Conservation (phyloP, 768 basidiomycete species). For the Hydnomerulius pinastri region DNA sequence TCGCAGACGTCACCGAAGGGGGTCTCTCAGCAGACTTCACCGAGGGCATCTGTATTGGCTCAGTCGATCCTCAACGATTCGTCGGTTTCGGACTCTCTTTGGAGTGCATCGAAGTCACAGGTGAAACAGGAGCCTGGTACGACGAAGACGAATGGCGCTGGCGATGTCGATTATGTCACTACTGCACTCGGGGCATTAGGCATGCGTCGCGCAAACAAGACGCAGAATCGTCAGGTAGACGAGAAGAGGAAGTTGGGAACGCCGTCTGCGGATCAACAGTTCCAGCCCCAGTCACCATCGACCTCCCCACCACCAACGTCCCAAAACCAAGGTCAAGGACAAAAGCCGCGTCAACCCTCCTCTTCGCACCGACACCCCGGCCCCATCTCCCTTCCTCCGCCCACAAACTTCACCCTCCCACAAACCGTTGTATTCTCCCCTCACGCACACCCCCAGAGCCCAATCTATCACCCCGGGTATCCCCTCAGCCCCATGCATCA, state of each 20-base stretch:
- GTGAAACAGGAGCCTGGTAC: constrained; percentile 9
- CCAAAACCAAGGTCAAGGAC: constrained; percentile 15
- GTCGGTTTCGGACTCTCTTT: constrained; percentile 10
- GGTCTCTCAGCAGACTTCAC: constrained; percentile 6
- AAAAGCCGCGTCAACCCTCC: constrained; percentile 20
- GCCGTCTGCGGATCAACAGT: constrained; percentile 19
- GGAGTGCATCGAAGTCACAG: constrained; percentile 18
- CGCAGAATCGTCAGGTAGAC: constrained; percentile 21
- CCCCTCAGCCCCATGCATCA: constrained; percentile 29
- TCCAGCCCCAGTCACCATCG: constrained; percentile 4
- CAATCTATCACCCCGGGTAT: constrained; percentile 40
- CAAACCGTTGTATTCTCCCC: constrained; percentile 35
- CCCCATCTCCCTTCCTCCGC: constrained; percentile 68
- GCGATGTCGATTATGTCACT: constrained; percentile 14
- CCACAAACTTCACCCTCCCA: constrained; percentile 46
- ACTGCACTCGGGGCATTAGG: constrained; percentile 29
- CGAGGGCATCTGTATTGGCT: constrained; percentile 8
- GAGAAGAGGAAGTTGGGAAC: constrained; percentile 22
- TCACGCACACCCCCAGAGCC: constrained; percentile 38
- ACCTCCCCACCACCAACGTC: constrained; percentile 4
- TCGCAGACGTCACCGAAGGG: constrained; percentile 5
- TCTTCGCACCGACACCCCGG: constrained; percentile 62
- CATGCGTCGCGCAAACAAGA: constrained; percentile 30
- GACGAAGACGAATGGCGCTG: constrained; percentile 18
- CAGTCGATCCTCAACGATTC: constrained; percentile 17